phyloP scores from a whole-genome alignment of 768 basidiomycete genomes.

The Boletus tylopilopsis region DNA sequence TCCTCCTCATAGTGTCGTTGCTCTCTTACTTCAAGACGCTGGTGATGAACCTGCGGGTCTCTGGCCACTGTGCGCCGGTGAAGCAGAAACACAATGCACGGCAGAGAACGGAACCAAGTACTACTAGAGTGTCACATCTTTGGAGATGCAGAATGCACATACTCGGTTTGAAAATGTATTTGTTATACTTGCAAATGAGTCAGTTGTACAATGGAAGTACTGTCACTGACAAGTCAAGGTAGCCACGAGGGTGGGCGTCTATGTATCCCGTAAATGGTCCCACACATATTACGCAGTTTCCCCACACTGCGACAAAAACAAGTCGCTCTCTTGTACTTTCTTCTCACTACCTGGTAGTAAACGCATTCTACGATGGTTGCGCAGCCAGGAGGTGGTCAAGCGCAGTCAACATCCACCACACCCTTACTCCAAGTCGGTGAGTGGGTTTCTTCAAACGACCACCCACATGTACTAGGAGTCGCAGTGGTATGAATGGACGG shows the following conservation, averaged over 20 bases:
- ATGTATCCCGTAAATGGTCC: no score
- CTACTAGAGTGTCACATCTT: constrained; percentile 2
- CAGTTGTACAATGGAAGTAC: no score
- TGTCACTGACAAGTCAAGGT: no score
- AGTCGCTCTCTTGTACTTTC: not conserved
- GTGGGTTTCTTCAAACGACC: not conserved
- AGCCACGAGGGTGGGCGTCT: no score
- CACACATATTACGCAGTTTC: no score
- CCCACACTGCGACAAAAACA: not conserved
- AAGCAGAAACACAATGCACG: constrained; percentile 48
- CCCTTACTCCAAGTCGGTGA: constrained; percentile 18
- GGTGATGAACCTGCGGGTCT: constrained; percentile 64
- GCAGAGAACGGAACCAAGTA: constrained; percentile 53
- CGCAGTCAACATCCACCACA: not conserved
- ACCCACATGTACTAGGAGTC: not conserved
- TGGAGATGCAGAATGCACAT: not conserved
- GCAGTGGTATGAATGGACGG: no score
- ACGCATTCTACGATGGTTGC: constrained; percentile 8
- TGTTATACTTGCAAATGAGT: no score
- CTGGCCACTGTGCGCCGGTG: constrained; percentile 49
- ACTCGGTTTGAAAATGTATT: not conserved
- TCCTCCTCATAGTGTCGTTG: constrained; percentile 62
- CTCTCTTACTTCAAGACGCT: constrained; percentile 59
- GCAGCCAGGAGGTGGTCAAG: not conserved
- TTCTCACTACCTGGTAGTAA: not conserved